Evolutionary conservation across 805 yeast species (phyloP), one percentile per base, ranked within the genome.

Genomic region (Debaryomyces prosopidis): DNA sequence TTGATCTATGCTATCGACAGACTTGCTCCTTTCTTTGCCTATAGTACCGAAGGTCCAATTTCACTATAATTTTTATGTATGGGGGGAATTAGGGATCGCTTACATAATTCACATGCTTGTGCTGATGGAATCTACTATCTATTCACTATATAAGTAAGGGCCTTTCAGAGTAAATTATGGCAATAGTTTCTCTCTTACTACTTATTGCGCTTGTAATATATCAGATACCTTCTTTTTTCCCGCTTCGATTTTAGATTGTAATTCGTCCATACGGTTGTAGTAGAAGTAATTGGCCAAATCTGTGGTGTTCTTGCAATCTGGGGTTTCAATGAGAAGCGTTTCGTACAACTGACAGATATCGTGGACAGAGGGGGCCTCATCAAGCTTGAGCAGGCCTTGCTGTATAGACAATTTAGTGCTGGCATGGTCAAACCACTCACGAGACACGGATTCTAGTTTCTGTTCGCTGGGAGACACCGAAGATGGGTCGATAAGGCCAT

Each of bases 271-370:
- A 28, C 76, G 48, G 8, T 48, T 46, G 36, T 55, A 66, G 50
- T 71, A 72, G 19, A 59, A 55, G 9, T 42, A 33, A 48, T 72
- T 69, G 32, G 77, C 77, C 47, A 71, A 55, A 16, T 69, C 71
- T 1, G 72, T 70, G 16, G 77, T 71, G 42, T 54, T 62, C 1
- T 43, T 43, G 39, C 71, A 66, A 3, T 53, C 53, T 11, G 41
- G 43, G 45, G 64, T 54, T 36, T 49, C 47, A n/a, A 49, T 50
- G 19, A 71, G 51, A 35, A 71, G 46, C n/a, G 55, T 53, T 15
- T 50, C 47, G 48, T 69, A 71, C 11, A 70, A 42, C 31, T 49
- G 48, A 7, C 39, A 44, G 2, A 66, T 37, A 40, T 67, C 58
- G 5, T 42, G 44, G 4, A 48, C 46, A 3, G 63, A 44, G 18